Conservation (phyloP, 108 stramenopile genomes). For the Skeletonema marinoi region DNA sequence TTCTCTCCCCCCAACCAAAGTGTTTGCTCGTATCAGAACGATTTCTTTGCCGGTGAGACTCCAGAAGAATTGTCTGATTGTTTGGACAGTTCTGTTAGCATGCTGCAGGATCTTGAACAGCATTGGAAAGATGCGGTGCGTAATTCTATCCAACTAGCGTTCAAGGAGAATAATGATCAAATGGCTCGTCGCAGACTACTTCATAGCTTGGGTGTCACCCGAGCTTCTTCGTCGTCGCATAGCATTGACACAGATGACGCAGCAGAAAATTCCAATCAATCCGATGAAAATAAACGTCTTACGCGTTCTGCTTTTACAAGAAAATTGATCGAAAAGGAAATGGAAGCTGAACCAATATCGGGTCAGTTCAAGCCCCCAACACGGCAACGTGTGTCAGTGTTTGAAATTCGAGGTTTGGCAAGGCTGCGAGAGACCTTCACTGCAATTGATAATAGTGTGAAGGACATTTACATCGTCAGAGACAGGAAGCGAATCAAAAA, state of each 20-base stretch:
- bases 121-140: constrained; percentile 88
- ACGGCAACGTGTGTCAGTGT: constrained; percentile 55
- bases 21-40: constrained; percentile 33
- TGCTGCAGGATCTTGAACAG: constrained; percentile 90
- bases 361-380: constrained; percentile 10
- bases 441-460: constrained; percentile 75
- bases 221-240: neutral
- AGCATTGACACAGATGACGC: neutral
- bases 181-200: constrained; percentile 1
- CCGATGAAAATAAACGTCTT: constrained; percentile 42
- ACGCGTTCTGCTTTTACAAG: constrained; percentile 77
- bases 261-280: neutral
- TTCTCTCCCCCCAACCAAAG: constrained; percentile 12
- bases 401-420: constrained; percentile 73
- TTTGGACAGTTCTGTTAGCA: constrained; percentile 80
- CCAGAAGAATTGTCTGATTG: constrained; percentile 81
- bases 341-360: constrained; percentile 12
- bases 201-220: neutral
- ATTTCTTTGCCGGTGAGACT: constrained; percentile 57
- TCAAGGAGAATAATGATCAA: neutral
- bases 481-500: constrained; percentile 18
- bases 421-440: constrained; percentile 74
- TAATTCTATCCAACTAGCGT: constrained; percentile 64
- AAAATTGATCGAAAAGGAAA: constrained; percentile 54
- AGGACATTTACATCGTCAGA: constrained; percentile 34